Percentiles rank a stretch among this genome's conserved stretches.
These are phyloP conservation scores for Lentinula aciculospora DNA, from an alignment of 768 basidiomycete genomes.

Conservation along the genomic window DNA sequence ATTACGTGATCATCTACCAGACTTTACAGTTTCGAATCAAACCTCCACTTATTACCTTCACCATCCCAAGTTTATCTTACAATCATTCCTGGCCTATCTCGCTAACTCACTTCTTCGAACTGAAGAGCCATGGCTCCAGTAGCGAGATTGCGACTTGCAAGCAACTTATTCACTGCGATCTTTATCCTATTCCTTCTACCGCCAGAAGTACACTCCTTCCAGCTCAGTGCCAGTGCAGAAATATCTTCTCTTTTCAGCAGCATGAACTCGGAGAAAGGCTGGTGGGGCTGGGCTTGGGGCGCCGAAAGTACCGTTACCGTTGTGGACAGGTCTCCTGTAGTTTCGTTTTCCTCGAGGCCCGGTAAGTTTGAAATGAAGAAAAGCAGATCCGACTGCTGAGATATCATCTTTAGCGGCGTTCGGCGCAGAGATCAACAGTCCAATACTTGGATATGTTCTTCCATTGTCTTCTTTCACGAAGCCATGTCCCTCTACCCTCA, in stretches of 20 bases:
- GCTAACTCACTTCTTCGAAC: background rate
- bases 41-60: background rate
- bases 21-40: background rate
- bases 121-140: background rate
- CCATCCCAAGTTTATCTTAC: background rate
- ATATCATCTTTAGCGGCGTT: conserved; percentile 52
- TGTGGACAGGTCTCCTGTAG: conserved; percentile 66
- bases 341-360: conserved; percentile 67
- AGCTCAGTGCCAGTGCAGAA: conserved; percentile 3
- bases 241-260: conserved; percentile 16
- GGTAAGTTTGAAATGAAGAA: conserved; percentile 25
- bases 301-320: conserved; percentile 68
- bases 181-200: background rate
- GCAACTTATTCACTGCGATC: background rate
- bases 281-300: conserved; percentile 69
- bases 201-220: background rate
- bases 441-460: conserved; percentile 67
- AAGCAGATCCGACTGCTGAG: background rate
- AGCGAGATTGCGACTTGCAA: background rate
- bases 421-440: conserved; percentile 64
- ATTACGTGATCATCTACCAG: background rate
- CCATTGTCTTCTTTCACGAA: conserved; percentile 60
- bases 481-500: conserved; percentile 38
- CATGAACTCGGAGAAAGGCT: conserved; percentile 46
- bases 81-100: background rate